Percentiles rank a stretch among this genome's conserved stretches.
These are phyloP conservation scores for Cladophialophora psammophila DNA, from an alignment of 2,329 filamentous ascomycete genomes.

Conservation along the genomic window DNA sequence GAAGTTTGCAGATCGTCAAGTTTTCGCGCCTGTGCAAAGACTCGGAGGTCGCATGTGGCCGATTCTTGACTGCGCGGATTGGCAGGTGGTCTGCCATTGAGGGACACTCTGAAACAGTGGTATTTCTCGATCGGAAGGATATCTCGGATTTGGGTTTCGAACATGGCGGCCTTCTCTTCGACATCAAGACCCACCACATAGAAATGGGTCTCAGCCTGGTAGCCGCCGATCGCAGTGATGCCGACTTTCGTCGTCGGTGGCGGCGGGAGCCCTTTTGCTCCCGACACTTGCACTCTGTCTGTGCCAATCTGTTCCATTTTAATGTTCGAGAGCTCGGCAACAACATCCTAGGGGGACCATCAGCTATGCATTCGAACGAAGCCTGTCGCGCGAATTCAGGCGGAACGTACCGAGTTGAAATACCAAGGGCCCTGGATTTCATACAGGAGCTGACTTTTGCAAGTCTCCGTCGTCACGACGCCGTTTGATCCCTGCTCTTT, in stretches of 20 bases:
- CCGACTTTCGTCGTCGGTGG: conserved; percentile 60
- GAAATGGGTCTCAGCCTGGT: conserved; percentile 54
- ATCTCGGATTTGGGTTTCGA: conserved; percentile 25
- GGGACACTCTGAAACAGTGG: conserved; percentile 47
- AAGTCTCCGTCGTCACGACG: conserved; percentile 47
- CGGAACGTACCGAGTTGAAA: conserved; percentile 46
- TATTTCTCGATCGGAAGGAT: conserved; percentile 45
- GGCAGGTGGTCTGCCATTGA: conserved; percentile 45
- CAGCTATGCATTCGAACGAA: neutral
- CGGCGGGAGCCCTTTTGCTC: conserved; percentile 52
- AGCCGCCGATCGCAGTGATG: conserved; percentile 58
- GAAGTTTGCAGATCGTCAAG: conserved; percentile 14
- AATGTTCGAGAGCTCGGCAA: conserved; percentile 51
- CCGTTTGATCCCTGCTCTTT: conserved; percentile 55
- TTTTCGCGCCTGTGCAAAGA: conserved; percentile 19
- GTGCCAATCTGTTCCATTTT: conserved; percentile 45
- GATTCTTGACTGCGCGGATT: conserved; percentile 52
- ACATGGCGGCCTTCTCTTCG: conserved; percentile 49
- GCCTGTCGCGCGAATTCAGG: neutral
- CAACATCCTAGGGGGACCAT: conserved; percentile 46
- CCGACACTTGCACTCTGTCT: conserved; percentile 49
- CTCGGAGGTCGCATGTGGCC: conserved; percentile 46
- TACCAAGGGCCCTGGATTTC: conserved; percentile 59
- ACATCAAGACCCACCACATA: conserved; percentile 57
- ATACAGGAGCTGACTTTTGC: conserved; percentile 58